These are phyloP conservation scores for Rosellinia necatrix DNA, from an alignment of 2,329 filamentous ascomycete species.

Conservation along the genomic window DNA sequence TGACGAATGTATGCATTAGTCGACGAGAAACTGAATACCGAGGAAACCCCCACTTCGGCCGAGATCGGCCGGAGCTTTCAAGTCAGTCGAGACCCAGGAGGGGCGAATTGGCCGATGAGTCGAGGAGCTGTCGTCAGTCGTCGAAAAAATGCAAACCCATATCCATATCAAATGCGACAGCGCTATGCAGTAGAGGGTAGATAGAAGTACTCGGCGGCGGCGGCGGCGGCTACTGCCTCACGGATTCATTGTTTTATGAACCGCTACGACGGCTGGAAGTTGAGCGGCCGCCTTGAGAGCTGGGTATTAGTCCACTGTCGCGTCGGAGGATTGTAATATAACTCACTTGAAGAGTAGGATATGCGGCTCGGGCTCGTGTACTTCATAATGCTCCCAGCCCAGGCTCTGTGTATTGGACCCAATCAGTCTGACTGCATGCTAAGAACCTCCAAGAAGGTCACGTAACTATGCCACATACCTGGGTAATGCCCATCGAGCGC, in stretches of 20 bases:
- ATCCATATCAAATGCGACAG: constrained; percentile 41
- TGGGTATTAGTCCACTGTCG: constrained; percentile 17
- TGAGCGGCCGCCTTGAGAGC: constrained; percentile 71
- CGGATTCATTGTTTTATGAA: constrained; percentile 24
- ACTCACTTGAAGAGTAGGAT: constrained; percentile 97
- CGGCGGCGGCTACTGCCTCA: constrained; percentile 21
- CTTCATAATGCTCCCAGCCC: constrained; percentile 99
- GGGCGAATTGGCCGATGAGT: constrained; percentile 22
- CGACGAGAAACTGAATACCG: constrained; percentile 19
- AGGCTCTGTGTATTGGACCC: constrained; percentile 69
- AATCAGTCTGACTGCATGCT: constrained; percentile 10
- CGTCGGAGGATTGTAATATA: neutral
- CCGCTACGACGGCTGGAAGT: constrained; percentile 76
- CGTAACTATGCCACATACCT: constrained; percentile 60
- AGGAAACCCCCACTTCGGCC: constrained; percentile 21
- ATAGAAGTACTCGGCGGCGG: constrained; percentile 31
- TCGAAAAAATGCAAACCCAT: constrained; percentile 36
- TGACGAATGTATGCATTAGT: constrained; percentile 14
- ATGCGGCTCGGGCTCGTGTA: constrained; percentile 97
- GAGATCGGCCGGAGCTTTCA: constrained; percentile 20
- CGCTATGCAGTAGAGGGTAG: constrained; percentile 42
- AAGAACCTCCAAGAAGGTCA: neutral
- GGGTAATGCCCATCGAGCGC: constrained; percentile 95
- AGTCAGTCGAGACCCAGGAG: constrained; percentile 16
- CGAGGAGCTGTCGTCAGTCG: constrained; percentile 36